Base-by-base conservation (phyloP, 148 eudicot species). In the Diospyros lotus region DNA sequence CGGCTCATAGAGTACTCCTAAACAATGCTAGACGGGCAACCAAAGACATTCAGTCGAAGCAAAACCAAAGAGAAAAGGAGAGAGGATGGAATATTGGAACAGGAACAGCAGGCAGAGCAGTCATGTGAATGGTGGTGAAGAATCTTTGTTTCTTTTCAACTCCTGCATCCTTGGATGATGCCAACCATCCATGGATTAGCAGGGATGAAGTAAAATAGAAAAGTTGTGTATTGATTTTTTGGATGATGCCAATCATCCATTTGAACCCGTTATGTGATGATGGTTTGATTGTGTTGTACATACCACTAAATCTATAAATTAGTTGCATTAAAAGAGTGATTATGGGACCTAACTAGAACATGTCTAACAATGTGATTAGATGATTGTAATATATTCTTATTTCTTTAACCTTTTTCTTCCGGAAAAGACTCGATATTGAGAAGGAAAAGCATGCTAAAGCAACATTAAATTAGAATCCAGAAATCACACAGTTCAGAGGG, bases 1-100 rank as follows among this genome's bases (percentile, higher is more conserved):
- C 77, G 76, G 90, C 88, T 39, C 90, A 86, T 48, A 83, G 91
- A 80, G 82, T 84, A 4, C 72, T 87, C 38, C 86, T 77, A 70
- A 86, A 88, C 17, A 87, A 53, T 73, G 81, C 82, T 48, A 87
- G 86, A 77, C 72, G 92, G 73, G 76, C 56, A 5, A 53, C 51
- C 44, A 85, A 75, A 67, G 96, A 91, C 42, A 73, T 44, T 17
- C 86, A 69, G 73, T 83, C 79, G 75, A 86, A 86, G 86, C 90
- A 82, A 69, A 86, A 71, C 79, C 82, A 82, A 3, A 85, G 82
- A 76, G 96, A 85, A 11, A 93, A 89, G 84, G 98, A 93, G 73
- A 81, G 92, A 68, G 91, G 94, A 58, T 94, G 98, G 98, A 94
- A 91, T 79, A 87, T 79, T 73, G 28, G 28, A 28, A 48, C 8